A percentile compares a stretch with the other conserved stretches of the same genome.
Conservation (phyloP, 1,284 basidiomycete genomes). For the Fistulinella cinereoalba region DNA sequence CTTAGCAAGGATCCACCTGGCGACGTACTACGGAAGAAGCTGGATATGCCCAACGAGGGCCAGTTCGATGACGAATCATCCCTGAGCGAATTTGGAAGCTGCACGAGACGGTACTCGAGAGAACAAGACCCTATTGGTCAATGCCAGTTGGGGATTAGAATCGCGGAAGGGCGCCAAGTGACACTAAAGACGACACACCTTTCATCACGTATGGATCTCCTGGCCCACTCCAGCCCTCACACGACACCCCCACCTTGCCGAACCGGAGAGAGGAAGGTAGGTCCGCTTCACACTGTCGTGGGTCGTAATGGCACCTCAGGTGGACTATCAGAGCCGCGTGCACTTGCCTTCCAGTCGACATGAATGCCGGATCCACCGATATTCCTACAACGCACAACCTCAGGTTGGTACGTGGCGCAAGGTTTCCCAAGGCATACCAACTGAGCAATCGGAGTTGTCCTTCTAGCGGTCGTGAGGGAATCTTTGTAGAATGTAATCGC, state of each 20-base stretch:
- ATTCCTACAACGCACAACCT: conserved; percentile 83
- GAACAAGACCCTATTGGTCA: conserved; percentile 69
- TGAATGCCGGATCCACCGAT: conserved; percentile 72
- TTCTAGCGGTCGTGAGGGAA: conserved; percentile 59
- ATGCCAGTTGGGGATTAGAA: background rate
- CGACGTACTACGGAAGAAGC: conserved; percentile 24
- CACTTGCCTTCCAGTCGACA: conserved; percentile 79
- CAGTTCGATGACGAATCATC: conserved; percentile 16
- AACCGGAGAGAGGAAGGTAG: conserved; percentile 78
- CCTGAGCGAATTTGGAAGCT: conserved; percentile 53
- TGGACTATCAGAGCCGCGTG: conserved; percentile 3
- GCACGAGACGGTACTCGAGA: conserved; percentile 74
- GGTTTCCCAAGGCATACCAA: conserved; percentile 78
- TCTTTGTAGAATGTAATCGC: conserved; percentile 81
- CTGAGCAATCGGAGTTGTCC: conserved; percentile 71
- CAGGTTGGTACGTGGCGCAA: conserved; percentile 75
- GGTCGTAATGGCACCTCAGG: conserved; percentile 11
- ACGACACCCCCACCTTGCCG: conserved; percentile 79
- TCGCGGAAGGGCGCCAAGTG: background rate
- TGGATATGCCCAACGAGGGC: conserved; percentile 14
- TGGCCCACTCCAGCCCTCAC: conserved; percentile 83
- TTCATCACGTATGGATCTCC: conserved; percentile 84
- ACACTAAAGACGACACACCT: conserved; percentile 46
- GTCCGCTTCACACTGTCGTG: conserved; percentile 79
- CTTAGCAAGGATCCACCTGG: background rate